Evolutionary conservation across 1,284 basidiomycete species (phyloP).

Genomic region (Irpex rosettiformis): DNA sequence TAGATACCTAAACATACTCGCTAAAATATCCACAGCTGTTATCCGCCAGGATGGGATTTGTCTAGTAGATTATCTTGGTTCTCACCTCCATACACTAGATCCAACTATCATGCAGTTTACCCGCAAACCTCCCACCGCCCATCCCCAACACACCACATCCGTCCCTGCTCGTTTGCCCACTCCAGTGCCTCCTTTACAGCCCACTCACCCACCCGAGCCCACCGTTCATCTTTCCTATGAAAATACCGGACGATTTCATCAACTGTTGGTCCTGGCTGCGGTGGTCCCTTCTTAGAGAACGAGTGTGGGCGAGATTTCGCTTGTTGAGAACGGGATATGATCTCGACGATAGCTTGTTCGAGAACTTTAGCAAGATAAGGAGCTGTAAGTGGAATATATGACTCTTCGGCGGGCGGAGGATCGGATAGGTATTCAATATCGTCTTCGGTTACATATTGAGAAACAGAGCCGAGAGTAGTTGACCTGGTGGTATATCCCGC

Average conservation of each 20-base stretch:
- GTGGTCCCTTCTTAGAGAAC: slow-evolving; percentile 7
- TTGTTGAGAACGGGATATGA: slow-evolving; percentile 25
- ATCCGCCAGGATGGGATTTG: too few relatives aligned
- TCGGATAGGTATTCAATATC: slow-evolving; percentile 55
- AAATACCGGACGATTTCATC: slow-evolving; percentile 46
- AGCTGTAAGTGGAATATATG: slow-evolving; percentile 59
- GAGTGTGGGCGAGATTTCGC: slow-evolving; percentile 5
- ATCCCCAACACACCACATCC: slow-evolving; percentile 43
- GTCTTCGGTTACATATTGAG: slow-evolving; percentile 24
- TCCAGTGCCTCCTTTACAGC: slow-evolving; percentile 56
- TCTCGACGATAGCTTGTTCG: slow-evolving; percentile 38
- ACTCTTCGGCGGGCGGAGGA: slow-evolving; percentile 52
- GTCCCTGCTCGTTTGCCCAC: slow-evolving; percentile 39
- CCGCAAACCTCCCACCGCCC: slow-evolving; percentile 37
- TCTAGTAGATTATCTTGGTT: too few relatives aligned
- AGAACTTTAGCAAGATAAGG: slow-evolving; percentile 45
- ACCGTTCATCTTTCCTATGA: slow-evolving; percentile 50
- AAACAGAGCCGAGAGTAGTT: slow-evolving; percentile 21
- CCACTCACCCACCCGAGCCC: slow-evolving; percentile 61
- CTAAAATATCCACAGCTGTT: too few relatives aligned
- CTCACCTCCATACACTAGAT: too few relatives aligned
- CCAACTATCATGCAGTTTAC: too few relatives aligned
- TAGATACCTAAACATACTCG: too few relatives aligned
- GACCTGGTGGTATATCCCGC: slow-evolving; percentile 21
- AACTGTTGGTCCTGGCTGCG: slow-evolving; percentile 39